Evolutionary conservation across 345 rosid species (phyloP), one percentile per base, ranked within the genome.

Genomic region (Rhizophora apiculata): DNA sequence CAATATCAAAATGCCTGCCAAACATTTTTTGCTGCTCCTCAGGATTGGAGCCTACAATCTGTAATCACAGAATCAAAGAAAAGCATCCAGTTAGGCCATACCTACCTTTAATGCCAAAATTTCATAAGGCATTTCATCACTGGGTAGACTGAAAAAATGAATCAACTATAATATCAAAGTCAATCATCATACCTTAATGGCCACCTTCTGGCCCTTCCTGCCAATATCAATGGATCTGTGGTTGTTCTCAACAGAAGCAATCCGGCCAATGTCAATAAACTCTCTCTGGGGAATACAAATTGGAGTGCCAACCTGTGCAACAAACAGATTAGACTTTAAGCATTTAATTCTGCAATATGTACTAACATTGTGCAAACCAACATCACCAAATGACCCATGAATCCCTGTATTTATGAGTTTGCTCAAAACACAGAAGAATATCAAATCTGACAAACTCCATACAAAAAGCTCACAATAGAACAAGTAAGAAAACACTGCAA

Each of bases 21-120:
- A 59, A 84, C 97, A 88, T 90, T 76, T 90, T 95, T 65, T 95
- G 99, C 66, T 87, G 90, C 78, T 90, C 97, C 75, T 95, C 96
- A 0, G 89, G 60, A 74, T 84, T 92, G 51, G 82, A 71, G 61
- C 87, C 92, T 62, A 82, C 79, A 29, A 95, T 91, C 99, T 95
- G 80, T 62, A 24, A 36, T 46, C 46, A 26, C 58, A 76, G 46
- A 54, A 69, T 26, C 21, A 9, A 27, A 72, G 57, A 54, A 70
- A 67, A 8, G 37, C 60, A 46, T 52, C 39, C 29, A 15, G 8
- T 32, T 37, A 36, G 22, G 34, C 64, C 37, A 36, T 18, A 34
- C 57, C 27, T 19, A 27, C 20, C 16, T 11, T 10, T 22, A 39
- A 8, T 24, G 26, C 43, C 30, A 34, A 46, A 16, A 22, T 21